These are phyloP conservation scores for Hymenoscyphus occultus DNA, from an alignment of 2,329 filamentous ascomycete species.

Conservation along the genomic window DNA sequence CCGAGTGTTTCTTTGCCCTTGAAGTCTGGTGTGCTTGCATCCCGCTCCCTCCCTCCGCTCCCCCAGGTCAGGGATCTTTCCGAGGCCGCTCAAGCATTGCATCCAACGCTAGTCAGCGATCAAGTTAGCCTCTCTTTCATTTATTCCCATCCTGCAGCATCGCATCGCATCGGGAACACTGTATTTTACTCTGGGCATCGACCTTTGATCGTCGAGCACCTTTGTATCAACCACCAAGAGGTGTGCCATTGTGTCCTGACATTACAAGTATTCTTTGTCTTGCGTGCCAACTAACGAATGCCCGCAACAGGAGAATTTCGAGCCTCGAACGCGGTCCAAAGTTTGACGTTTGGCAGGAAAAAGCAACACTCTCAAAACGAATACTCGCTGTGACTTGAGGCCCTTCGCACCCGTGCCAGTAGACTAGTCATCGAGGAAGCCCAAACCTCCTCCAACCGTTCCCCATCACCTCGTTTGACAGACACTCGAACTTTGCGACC, in stretches of 20 bases:
- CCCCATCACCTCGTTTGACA: neutral
- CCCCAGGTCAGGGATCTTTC: constrained; percentile 12
- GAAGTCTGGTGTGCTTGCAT: neutral
- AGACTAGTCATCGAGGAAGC: constrained; percentile 6
- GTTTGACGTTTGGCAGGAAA: constrained; percentile 21
- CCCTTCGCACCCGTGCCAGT: constrained; percentile 5
- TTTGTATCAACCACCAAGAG: constrained; percentile 15
- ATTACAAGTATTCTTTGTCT: constrained; percentile 9
- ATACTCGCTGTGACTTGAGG: constrained; percentile 12
- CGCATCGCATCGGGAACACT: constrained; percentile 11
- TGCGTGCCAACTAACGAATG: constrained; percentile 11
- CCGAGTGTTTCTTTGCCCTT: constrained; percentile 1
- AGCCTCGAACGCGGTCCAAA: constrained; percentile 10
- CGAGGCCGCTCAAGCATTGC: constrained; percentile 18
- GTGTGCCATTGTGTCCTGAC: constrained; percentile 11
- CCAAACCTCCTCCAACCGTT: neutral
- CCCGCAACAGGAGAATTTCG: constrained; percentile 9
- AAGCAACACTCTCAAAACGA: constrained; percentile 17
- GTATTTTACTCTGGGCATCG: neutral
- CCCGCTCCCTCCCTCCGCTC: neutral
- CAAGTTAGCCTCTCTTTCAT: constrained; percentile 26
- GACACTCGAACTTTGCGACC: constrained; percentile 1
- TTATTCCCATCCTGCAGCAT: constrained; percentile 11
- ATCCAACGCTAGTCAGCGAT: constrained; percentile 24
- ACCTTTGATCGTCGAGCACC: constrained; percentile 9